Evolutionary conservation across 2,329 filamentous ascomycete species (phyloP).

Genomic region (Arthrobotrys conoides): DNA sequence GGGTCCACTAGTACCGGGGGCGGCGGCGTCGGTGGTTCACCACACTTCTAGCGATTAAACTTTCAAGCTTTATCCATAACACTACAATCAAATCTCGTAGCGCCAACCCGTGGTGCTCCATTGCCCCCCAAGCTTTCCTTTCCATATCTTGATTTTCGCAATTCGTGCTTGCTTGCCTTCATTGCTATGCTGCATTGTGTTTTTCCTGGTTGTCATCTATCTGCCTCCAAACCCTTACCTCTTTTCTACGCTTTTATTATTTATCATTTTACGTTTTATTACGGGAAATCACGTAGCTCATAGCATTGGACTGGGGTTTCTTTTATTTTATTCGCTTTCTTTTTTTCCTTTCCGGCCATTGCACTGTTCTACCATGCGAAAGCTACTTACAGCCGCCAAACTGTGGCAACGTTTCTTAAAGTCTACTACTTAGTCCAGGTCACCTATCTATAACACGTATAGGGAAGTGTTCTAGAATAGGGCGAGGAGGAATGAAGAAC

Average conservation of each 20-base stretch:
- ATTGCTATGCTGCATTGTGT: slow-evolving; percentile 41
- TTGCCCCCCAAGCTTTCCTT: not conserved
- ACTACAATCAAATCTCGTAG: not conserved
- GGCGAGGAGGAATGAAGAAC: slow-evolving; percentile 26
- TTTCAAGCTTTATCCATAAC: slow-evolving; percentile 4
- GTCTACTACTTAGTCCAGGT: slow-evolving; percentile 22
- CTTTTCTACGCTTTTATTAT: slow-evolving; percentile 24
- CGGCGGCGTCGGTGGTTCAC: slow-evolving; percentile 44
- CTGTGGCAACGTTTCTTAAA: slow-evolving; percentile 35
- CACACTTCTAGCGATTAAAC: slow-evolving; percentile 33
- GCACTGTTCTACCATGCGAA: slow-evolving; percentile 15
- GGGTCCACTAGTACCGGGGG: slow-evolving; percentile 28
- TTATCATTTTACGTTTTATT: slow-evolving; percentile 39
- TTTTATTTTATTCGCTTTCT: slow-evolving; percentile 24
- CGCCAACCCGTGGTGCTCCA: not conserved
- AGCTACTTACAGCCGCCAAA: slow-evolving; percentile 33
- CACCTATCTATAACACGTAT: slow-evolving; percentile 42
- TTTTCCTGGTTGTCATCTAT: slow-evolving; percentile 40
- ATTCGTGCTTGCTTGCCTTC: slow-evolving; percentile 18
- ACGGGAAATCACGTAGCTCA: slow-evolving; percentile 59
- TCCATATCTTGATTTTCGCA: not conserved
- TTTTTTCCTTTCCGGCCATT: slow-evolving; percentile 19
- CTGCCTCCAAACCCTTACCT: slow-evolving; percentile 19
- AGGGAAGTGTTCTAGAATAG: slow-evolving; percentile 33
- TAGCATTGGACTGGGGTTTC: slow-evolving; percentile 60